A percentile compares a stretch with the other conserved stretches of the same genome.
These are phyloP conservation scores for Euphorbia tirucalli DNA, from an alignment of 345 rosid genomes.

Conservation along the genomic window DNA sequence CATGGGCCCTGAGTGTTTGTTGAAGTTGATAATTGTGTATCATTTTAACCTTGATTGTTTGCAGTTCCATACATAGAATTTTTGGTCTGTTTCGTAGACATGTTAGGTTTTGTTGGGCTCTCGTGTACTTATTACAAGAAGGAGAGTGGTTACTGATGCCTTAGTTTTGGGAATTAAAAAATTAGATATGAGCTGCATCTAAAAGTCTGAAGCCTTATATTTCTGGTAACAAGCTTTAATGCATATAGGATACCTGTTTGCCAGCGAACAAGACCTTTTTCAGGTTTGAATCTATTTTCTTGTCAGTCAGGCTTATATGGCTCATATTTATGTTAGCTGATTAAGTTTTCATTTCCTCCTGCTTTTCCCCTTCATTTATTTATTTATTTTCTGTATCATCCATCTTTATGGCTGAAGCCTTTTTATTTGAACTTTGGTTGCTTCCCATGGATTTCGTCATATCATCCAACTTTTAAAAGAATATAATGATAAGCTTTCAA, in stretches of 20 bases:
- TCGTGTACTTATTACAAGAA: too few species aligned
- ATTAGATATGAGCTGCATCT: too few species aligned
- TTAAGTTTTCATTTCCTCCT: background rate
- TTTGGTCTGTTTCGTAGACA: too few species aligned
- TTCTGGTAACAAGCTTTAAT: too few species aligned
- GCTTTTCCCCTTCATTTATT: background rate
- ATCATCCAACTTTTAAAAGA: background rate
- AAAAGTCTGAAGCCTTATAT: too few species aligned
- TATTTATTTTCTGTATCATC: background rate
- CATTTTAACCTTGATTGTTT: too few species aligned
- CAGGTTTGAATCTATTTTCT: background rate
- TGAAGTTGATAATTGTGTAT: too few species aligned
- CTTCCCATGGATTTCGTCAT: background rate
- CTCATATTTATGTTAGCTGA: background rate
- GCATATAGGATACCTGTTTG: background rate
- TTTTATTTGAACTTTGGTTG: background rate
- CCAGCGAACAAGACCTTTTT: background rate
- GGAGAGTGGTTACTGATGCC: too few species aligned
- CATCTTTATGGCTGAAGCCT: background rate
- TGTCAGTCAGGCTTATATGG: background rate
- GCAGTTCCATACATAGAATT: too few species aligned
- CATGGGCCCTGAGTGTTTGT: too few species aligned
- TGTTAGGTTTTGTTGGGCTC: too few species aligned
- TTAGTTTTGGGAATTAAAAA: too few species aligned
- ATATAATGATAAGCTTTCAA: background rate